Conservation (phyloP, 225 moss, liverwort and hornwort species). For the Thuidium tamariscinum region DNA sequence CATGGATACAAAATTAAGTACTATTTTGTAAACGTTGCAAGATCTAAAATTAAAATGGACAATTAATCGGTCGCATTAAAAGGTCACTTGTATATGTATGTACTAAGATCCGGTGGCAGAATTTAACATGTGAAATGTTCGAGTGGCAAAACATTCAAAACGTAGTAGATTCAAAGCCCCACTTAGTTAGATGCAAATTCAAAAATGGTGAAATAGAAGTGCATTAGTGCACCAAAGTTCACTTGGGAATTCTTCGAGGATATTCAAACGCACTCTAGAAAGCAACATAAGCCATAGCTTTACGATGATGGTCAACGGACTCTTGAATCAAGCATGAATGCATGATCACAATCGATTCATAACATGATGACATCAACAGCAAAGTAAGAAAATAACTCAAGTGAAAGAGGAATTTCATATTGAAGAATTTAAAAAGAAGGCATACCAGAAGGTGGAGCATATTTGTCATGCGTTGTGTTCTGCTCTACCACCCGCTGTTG, state of each 20-base stretch:
- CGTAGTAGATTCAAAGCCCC: not conserved
- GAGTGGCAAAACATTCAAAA: not conserved
- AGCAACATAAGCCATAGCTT: not conserved
- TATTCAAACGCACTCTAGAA: not conserved
- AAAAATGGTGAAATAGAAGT: not conserved
- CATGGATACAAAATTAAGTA: not conserved
- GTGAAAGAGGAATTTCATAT: not conserved
- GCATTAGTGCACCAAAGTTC: not conserved
- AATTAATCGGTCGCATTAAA: not conserved
- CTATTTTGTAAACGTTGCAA: not conserved
- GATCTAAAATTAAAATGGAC: not conserved
- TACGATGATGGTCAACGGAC: not conserved
- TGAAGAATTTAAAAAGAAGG: not conserved
- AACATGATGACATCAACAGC: not conserved
- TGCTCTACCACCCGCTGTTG: constrained; percentile 21
- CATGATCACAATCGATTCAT: not conserved
- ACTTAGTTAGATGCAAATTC: not conserved
- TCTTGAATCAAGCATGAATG: not conserved
- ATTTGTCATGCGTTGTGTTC: not conserved
- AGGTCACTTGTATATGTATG: not conserved
- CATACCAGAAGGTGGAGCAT: constrained; percentile 20
- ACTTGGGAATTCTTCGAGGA: not conserved
- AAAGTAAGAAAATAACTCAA: not conserved
- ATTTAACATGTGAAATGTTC: not conserved
- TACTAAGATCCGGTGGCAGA: not conserved